Evolutionary conservation across 164 flowering plant species (phyloP).

Genomic region (Tinospora cordifolia): DNA sequence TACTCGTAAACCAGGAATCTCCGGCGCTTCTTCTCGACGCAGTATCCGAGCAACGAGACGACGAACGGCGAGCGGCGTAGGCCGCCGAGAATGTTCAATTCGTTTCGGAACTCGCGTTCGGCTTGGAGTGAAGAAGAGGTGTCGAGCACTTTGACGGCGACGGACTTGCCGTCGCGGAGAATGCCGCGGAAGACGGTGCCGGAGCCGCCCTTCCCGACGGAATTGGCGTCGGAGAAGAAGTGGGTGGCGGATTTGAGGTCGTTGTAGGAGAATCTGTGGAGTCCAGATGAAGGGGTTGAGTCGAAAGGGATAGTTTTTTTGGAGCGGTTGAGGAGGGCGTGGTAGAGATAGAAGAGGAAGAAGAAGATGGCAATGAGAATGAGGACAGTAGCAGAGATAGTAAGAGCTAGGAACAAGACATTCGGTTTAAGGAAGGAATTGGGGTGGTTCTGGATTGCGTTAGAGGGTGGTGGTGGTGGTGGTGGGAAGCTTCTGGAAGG

Average conservation of each 20-base stretch:
- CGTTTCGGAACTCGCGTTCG: slow-evolving; percentile 83
- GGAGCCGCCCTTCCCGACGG: slow-evolving; percentile 81
- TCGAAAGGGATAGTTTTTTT: too few species aligned
- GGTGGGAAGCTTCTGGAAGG: slow-evolving; percentile 56
- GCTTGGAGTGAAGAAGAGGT: slow-evolving; percentile 37
- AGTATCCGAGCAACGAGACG: slow-evolving; percentile 73
- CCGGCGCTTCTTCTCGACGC: slow-evolving; percentile 41
- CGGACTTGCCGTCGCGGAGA: slow-evolving; percentile 59
- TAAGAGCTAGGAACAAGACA: slow-evolving; percentile 45
- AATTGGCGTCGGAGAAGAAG: slow-evolving; percentile 41
- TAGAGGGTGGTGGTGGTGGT: slow-evolving; percentile 22
- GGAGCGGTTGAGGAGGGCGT: slow-evolving; percentile 33
- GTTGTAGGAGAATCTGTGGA: slow-evolving; percentile 55
- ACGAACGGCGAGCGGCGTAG: slow-evolving; percentile 50
- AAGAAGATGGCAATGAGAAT: slow-evolving; percentile 42
- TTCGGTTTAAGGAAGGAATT: slow-evolving; percentile 25
- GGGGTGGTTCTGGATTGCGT: slow-evolving; percentile 9
- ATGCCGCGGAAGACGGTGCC: slow-evolving; percentile 73
- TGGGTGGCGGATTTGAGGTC: slow-evolving; percentile 73
- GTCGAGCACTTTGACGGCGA: slow-evolving; percentile 70
- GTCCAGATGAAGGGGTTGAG: slow-evolving; percentile 34
- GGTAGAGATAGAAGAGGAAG: slow-evolving; percentile 51
- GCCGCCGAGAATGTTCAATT: slow-evolving; percentile 72
- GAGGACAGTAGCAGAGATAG: slow-evolving; percentile 45
- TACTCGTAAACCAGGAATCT: slow-evolving; percentile 78